These are phyloP conservation scores for Magnusiomyces fungicola DNA, from an alignment of 1,139 yeast species.

Conservation along the genomic window DNA sequence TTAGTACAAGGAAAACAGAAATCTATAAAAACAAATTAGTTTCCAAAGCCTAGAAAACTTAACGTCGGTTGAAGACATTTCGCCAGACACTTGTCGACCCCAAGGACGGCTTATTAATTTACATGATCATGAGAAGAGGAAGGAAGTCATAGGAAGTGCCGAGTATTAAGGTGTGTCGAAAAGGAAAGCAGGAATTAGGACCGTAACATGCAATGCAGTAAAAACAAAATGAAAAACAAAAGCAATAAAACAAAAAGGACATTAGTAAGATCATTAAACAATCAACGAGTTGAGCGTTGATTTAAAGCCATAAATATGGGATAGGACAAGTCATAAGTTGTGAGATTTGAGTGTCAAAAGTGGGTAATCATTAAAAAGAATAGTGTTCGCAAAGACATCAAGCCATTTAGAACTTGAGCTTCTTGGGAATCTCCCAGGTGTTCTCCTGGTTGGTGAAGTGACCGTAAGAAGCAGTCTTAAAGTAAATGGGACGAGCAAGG, in stretches of 20 bases:
- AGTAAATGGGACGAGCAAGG: slow-evolving; percentile 97
- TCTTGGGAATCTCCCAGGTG: slow-evolving; percentile 98
- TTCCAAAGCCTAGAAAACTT: not conserved
- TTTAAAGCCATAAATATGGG: slow-evolving; percentile 12
- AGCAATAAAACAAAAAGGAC: slow-evolving; percentile 9
- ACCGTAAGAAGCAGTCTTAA: slow-evolving; percentile 98
- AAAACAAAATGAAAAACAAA: slow-evolving; percentile 5
- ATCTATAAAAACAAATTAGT: not conserved
- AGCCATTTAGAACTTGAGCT: slow-evolving; percentile 62
- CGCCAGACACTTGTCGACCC: slow-evolving; percentile 13
- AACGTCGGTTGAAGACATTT: slow-evolving; percentile 17
- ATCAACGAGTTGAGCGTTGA: slow-evolving; percentile 28
- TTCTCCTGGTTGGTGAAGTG: slow-evolving; percentile 99
- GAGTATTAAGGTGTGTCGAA: slow-evolving; percentile 1
- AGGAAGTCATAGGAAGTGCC: not conserved
- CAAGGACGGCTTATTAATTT: slow-evolving; percentile 12
- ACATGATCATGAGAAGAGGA: slow-evolving; percentile 3
- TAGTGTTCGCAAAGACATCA: not conserved
- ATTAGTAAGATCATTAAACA: slow-evolving; percentile 7
- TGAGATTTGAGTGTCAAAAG: not conserved
- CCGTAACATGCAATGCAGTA: slow-evolving; percentile 4
- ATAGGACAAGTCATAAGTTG: slow-evolving; percentile 7
- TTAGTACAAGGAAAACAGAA: no score
- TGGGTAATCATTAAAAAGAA: slow-evolving; percentile 1
- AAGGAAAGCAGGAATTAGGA: slow-evolving; percentile 9